Evolutionary conservation across 2,329 filamentous ascomycete species (phyloP).

Genomic region (Trichoderma sp.): DNA sequence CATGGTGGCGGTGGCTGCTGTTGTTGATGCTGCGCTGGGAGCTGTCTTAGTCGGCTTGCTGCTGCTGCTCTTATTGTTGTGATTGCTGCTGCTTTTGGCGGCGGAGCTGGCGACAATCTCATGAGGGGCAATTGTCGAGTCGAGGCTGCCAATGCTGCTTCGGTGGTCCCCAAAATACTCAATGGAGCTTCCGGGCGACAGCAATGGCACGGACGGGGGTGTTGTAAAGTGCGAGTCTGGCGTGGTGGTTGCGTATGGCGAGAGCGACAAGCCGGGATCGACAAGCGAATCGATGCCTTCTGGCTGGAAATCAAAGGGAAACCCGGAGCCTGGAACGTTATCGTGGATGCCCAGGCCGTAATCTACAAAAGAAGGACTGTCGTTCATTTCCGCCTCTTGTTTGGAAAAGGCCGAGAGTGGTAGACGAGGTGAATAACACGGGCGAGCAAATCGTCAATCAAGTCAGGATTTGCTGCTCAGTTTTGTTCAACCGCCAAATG

Average conservation of each 20-base stretch:
- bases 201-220: not conserved
- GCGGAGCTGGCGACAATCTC: constrained; percentile 4
- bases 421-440: not conserved
- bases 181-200: constrained; percentile 15
- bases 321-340: not conserved
- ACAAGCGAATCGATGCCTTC: not conserved
- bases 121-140: not conserved
- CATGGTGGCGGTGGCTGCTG: not conserved
- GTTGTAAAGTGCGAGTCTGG: constrained; percentile 15
- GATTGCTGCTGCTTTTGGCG: not conserved
- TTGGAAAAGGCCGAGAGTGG: not conserved
- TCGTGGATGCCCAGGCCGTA: constrained; percentile 14
- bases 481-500: not conserved
- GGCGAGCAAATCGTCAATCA: not conserved
- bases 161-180: constrained; percentile 16
- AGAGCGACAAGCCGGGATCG: constrained; percentile 14
- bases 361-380: constrained; percentile 9
- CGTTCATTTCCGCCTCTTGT: not conserved
- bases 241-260: constrained; percentile 13
- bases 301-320: constrained; percentile 5
- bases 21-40: not conserved
- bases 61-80: not conserved
- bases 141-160: constrained; percentile 13
- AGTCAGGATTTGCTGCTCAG: not conserved
- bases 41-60: not conserved